A percentile compares a stretch with the other conserved stretches of the same genome.
Evolutionary conservation across 192 early-diverging fungal species (phyloP).

Genomic region (Gonapodya prolifera): DNA sequence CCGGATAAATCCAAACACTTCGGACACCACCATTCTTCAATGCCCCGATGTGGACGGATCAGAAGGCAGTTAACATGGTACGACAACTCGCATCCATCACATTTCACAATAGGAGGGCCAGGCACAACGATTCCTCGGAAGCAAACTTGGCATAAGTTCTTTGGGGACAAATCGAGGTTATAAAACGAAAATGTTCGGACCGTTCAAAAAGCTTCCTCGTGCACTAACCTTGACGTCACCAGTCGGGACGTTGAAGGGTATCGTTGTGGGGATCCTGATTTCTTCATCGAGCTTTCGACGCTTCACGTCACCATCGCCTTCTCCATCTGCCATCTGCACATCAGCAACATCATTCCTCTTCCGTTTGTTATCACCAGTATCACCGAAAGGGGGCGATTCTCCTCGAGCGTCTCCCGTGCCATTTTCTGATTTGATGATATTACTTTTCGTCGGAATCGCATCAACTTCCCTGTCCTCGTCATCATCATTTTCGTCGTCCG

Average conservation of each 20-base stretch:
- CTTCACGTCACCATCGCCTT: neutral
- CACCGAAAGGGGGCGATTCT: no score
- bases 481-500: conserved; percentile 53
- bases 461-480: conserved; percentile 17
- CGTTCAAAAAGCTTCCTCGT: neutral
- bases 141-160: conserved; percentile 17
- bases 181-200: neutral
- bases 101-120: conserved; percentile 60
- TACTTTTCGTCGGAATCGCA: conserved; percentile 21
- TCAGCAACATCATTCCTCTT: neutral
- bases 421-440: no score
- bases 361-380: neutral
- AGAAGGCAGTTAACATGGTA: conserved; percentile 72
- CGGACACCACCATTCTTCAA: conserved; percentile 77
- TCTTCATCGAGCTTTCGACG: conserved; percentile 1
- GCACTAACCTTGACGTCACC: conserved; percentile 8
- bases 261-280: conserved; percentile 6
- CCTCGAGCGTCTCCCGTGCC: no score
- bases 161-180: conserved; percentile 32
- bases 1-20: conserved; percentile 63
- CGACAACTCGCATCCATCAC: conserved; percentile 75
- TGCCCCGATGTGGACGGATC: conserved; percentile 45
- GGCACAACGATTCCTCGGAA: conserved; percentile 26
- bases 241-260: neutral
- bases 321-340: neutral